Evolutionary conservation across 352 stramenopile species (phyloP), one percentile per base, ranked within the genome.

Genomic region (Vaucheria bursata): DNA sequence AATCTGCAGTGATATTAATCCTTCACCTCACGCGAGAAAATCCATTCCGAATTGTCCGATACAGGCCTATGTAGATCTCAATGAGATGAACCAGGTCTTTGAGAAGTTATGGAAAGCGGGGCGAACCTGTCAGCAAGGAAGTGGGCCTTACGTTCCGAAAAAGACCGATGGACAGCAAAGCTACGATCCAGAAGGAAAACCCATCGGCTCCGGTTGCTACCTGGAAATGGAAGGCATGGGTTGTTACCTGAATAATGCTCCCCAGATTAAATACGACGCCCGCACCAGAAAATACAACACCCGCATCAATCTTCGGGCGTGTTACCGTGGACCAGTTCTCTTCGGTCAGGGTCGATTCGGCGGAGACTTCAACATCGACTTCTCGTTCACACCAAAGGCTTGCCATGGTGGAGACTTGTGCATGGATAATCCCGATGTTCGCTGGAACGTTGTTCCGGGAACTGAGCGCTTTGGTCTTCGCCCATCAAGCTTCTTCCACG

Each of bases 291-390:
- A 59, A 25, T 59, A 59, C 45, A 59, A 59, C 12, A 25, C 25
- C 25, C 45, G 12, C 12, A 18, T 59, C 12, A 18, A 59, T 18
- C 45, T 59, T 18, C 12, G 25, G 45, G 25, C 18, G 25, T 59
- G 45, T 59, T 59, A 18, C 45, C 25, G 25, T 59, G 12, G 12
- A 25, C 12, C 12, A 59, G 45, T 59, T 59, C 45, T 25, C 18
- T 59, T 59, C 25, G 45, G 45, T 25, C 18, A 18, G 12, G 45
- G 45, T 18, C 45, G 45, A 18, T 59, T 59, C 45, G 45, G 45
- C 45, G 45, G 12, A 18, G 45, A 59, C 45, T 59, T 59, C 45
- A 59, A 59, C 45, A 59, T 59, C 45, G 45, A 59, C 45, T 59
- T 59, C 45, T 18, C 45, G 12, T 59, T 59, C 25, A 18, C 18